Base-by-base conservation (phyloP, 495 filamentous ascomycete species). In the Letharia lupina region DNA sequence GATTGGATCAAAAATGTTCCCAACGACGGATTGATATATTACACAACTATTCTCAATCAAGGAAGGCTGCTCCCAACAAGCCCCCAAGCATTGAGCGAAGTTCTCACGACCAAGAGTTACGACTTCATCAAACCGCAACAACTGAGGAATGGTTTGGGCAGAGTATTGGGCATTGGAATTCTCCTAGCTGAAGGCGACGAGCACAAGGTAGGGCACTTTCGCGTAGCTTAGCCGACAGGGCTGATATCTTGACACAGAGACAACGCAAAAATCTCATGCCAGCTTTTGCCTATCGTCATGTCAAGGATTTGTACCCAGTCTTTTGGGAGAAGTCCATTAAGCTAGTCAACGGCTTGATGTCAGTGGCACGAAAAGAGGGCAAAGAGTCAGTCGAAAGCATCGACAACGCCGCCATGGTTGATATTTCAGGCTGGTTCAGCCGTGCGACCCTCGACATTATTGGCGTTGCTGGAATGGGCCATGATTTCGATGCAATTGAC, bases 371-470 rank as follows among this genome's bases (percentile, higher is more conserved):
- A 33, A 23, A 44, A 70, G 72, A 66, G 45, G 69, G n/a, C 13
- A 71, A 33, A 56, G 58, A 59, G 23, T 65, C 11, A 44, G 66
- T 33, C 72, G 50, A 59, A 37, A 33, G 16, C 58, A 42, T 61
- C 56, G 60, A 48, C 11, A 23, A 68, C 40, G 62, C 77, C 63
- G 75, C 77, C 52, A 68, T 71, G 9, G 65, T 93, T n/a, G 89
- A 94, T 61, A 83, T 89, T 33, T 77, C 81, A 48, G 75, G 77
- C 16, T 94, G 89, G 89, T 85, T 80, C 12, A 86, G 81, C 48
- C 84, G 91, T 23, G 84, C 85, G 0, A 92, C 92, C 0, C 86
- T 96, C 13, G 93, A 96, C 70, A 92, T 96, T 64, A 93, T 96
- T 68, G 91, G 93, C 11, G 74, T 86, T 8, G 88, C 90, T 0